Evolutionary conservation across 176 grass and related monocot species (phyloP).

Genomic region (Urochloa ruziziensis): DNA sequence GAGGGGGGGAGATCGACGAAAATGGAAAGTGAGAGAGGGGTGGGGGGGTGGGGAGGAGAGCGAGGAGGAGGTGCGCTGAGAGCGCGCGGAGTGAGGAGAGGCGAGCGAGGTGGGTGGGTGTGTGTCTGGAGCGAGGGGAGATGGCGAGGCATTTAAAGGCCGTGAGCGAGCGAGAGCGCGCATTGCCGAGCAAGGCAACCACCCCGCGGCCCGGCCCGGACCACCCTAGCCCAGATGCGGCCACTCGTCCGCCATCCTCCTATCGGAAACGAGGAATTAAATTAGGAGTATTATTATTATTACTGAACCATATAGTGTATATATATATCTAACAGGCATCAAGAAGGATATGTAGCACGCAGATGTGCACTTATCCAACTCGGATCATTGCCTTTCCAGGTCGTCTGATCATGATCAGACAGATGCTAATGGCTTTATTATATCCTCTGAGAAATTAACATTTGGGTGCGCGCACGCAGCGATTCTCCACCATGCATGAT

Average conservation of each 20-base stretch:
- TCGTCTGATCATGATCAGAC: background rate
- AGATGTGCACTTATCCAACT: background rate
- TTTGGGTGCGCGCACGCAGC: background rate
- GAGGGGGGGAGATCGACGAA: constrained; percentile 1
- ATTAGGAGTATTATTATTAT: no score
- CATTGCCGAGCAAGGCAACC: no score
- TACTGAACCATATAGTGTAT: no score
- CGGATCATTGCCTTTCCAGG: background rate
- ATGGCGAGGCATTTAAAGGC: constrained; percentile 38
- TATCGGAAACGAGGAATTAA: no score
- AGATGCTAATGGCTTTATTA: background rate
- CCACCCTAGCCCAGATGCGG: background rate
- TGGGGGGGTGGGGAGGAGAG: background rate
- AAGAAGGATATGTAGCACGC: background rate
- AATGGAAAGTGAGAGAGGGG: constrained; percentile 5
- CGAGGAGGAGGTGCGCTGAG: background rate
- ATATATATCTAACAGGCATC: no score
- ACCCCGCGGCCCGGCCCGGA: constrained; percentile 6
- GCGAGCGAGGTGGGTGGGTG: constrained; percentile 12
- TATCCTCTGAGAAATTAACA: background rate
- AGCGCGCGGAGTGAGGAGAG: constrained; percentile 22
- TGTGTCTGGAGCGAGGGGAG: constrained; percentile 19
- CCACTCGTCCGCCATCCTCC: constrained; percentile 17
- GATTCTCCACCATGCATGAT: background rate
- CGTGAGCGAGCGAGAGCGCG: no score